Conservation (phyloP, 2,329 filamentous ascomycete species). For the Beauveria scarabaeidicola region DNA sequence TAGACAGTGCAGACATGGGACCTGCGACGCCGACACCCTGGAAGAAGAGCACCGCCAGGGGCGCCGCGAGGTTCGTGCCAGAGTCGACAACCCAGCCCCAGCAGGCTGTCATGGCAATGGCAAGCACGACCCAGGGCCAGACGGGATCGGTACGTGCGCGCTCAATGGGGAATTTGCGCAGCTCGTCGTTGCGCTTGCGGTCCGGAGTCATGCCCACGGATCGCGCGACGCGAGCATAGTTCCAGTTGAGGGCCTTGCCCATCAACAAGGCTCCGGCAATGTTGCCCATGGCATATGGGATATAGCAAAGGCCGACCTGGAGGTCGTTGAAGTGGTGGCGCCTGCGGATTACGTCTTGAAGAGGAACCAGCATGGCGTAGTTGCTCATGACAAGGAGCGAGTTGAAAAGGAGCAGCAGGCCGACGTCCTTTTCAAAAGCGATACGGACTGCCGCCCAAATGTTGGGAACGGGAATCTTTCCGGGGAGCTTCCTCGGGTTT, state of each 20-base stretch:
- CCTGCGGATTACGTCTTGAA: slow-evolving; percentile 24
- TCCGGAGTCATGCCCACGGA: slow-evolving; percentile 39
- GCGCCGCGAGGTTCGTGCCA: slow-evolving; percentile 29
- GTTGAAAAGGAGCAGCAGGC: slow-evolving; percentile 25
- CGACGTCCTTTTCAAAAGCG: slow-evolving; percentile 27
- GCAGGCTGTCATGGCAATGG: slow-evolving; percentile 31
- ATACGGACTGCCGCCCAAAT: slow-evolving; percentile 24
- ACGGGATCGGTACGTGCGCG: slow-evolving; percentile 28
- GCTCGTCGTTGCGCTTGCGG: slow-evolving; percentile 32
- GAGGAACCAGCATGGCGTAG: slow-evolving; percentile 24
- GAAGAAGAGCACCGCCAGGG: slow-evolving; percentile 32
- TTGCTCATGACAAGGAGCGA: slow-evolving; percentile 27
- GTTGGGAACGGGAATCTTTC: slow-evolving; percentile 21
- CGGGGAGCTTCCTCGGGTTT: slow-evolving; percentile 6
- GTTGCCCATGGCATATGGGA: slow-evolving; percentile 30
- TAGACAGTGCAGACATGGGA: slow-evolving; percentile 32
- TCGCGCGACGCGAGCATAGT: slow-evolving; percentile 47
- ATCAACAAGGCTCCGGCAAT: slow-evolving; percentile 26
- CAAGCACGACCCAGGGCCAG: slow-evolving; percentile 33
- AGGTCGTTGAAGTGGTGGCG: slow-evolving; percentile 26
- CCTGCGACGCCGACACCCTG: slow-evolving; percentile 28
- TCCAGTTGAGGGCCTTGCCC: slow-evolving; percentile 51
- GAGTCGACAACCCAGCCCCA: slow-evolving; percentile 36
- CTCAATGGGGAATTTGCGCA: slow-evolving; percentile 29
- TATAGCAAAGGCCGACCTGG: slow-evolving; percentile 35